These are phyloP conservation scores for Phialophora macrospora DNA, from an alignment of 2,329 filamentous ascomycete genomes.

Conservation along the genomic window DNA sequence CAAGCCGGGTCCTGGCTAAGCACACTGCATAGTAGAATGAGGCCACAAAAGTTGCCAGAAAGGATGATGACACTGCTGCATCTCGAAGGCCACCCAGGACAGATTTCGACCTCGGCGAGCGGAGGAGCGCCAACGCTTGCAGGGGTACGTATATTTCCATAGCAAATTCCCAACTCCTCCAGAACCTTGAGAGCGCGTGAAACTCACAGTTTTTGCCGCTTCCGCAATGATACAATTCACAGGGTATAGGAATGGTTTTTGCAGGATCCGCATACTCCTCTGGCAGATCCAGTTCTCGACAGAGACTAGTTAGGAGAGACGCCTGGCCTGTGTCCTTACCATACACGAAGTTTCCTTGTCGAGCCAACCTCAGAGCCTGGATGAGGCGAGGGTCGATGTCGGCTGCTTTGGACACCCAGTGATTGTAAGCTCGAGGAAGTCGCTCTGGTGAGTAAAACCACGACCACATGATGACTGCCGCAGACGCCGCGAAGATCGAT, in stretches of 20 bases:
- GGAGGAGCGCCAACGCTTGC: conserved; percentile 67
- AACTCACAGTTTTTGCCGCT: conserved; percentile 73
- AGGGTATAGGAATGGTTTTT: conserved; percentile 73
- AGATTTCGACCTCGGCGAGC: conserved; percentile 40
- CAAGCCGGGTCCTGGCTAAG: conserved; percentile 72
- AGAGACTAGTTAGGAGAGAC: conserved; percentile 71
- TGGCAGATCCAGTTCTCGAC: conserved; percentile 71
- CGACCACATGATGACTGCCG: conserved; percentile 81
- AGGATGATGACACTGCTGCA: conserved; percentile 72
- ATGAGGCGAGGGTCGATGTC: conserved; percentile 76
- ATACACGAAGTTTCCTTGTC: conserved; percentile 69
- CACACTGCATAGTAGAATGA: conserved; percentile 88
- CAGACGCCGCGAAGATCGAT: conserved; percentile 71
- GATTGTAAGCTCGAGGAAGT: conserved; percentile 74
- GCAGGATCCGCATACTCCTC: conserved; percentile 73
- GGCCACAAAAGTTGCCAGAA: conserved; percentile 76
- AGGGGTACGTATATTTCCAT: conserved; percentile 78
- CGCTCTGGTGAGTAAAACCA: conserved; percentile 78
- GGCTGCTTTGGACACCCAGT: conserved; percentile 80
- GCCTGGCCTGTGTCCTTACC: conserved; percentile 74
- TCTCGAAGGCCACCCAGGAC: conserved; percentile 61
- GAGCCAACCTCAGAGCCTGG: conserved; percentile 71
- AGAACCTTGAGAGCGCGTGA: conserved; percentile 72
- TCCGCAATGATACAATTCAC: conserved; percentile 83
- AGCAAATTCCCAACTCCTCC: conserved; percentile 72